Conservation (phyloP, 306 rosid genomes). For the Quercus robur region DNA sequence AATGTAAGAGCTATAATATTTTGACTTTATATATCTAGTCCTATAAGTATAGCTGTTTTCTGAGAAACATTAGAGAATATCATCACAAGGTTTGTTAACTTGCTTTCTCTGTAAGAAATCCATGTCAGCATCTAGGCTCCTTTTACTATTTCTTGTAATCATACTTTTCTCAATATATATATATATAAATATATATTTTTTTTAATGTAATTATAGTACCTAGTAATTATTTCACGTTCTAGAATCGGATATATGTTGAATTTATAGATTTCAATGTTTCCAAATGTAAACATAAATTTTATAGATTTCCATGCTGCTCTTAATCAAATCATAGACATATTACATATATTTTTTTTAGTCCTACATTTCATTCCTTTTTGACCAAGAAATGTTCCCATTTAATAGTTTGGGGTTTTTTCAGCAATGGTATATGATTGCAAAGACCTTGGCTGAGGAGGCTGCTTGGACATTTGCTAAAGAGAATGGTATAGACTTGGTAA, state of each 20-base stretch:
- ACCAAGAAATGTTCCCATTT: too few species aligned
- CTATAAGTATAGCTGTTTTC: too few species aligned
- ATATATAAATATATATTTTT: background rate
- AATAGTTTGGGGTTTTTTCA: background rate
- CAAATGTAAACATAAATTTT: background rate
- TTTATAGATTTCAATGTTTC: background rate
- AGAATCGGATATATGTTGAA: background rate
- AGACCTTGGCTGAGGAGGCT: conserved; percentile 35
- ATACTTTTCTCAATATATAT: background rate
- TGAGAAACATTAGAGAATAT: too few species aligned
- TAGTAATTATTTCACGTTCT: background rate
- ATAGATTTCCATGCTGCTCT: background rate
- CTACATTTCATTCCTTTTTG: too few species aligned
- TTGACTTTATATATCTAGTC: too few species aligned
- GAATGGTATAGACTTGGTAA: conserved; percentile 23
- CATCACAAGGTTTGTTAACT: too few species aligned
- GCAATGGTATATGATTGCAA: conserved; percentile 23
- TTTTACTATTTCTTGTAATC: too few species aligned
- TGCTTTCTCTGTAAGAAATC: background rate
- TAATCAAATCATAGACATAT: background rate
- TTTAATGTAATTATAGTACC: too few species aligned
- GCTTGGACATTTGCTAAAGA: conserved; percentile 31
- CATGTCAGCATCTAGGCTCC: background rate
- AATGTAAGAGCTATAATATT: too few species aligned
- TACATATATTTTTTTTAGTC: background rate